Evolutionary conservation across 2,329 filamentous ascomycete genomes (phyloP).

Genomic region (Tolypocladium ophioglossoides): DNA sequence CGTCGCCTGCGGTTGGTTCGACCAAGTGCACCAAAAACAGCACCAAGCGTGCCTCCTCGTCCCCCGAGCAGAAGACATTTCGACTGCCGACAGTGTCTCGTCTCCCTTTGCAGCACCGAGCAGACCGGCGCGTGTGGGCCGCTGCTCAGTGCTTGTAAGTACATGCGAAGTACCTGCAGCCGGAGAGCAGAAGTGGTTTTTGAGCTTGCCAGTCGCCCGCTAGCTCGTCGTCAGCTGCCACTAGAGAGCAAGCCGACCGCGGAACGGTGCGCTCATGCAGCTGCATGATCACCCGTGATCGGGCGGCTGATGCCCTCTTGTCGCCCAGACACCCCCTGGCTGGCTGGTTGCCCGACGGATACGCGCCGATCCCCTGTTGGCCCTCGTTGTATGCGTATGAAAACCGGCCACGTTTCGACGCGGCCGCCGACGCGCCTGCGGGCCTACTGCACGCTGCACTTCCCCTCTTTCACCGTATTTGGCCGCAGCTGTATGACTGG

Average conservation of each 20-base stretch:
- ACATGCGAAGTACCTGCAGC: not conserved
- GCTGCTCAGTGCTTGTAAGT: not conserved
- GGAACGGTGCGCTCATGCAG: slow-evolving; percentile 26
- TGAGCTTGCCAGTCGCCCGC: not conserved
- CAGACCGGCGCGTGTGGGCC: not conserved
- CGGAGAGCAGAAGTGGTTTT: not conserved
- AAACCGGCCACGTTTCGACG: slow-evolving; percentile 17
- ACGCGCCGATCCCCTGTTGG: not conserved
- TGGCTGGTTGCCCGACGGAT: not conserved
- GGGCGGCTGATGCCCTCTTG: slow-evolving; percentile 9
- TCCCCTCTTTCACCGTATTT: not conserved
- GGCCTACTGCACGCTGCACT: slow-evolving; percentile 6
- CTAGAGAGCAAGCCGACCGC: slow-evolving; percentile 4
- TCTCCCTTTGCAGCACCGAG: not conserved
- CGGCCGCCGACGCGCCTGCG: slow-evolving; percentile 2
- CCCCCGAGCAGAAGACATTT: not conserved
- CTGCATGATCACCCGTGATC: slow-evolving; percentile 23
- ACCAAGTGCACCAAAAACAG: not conserved
- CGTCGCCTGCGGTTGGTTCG: not conserved
- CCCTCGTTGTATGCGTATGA: slow-evolving; percentile 10
- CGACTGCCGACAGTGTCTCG: not conserved
- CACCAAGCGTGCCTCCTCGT: not conserved
- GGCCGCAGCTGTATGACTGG: not conserved
- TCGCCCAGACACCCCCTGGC: not conserved
- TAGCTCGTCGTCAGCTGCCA: not conserved